Conservation (phyloP, 495 filamentous ascomycete species). For the Copromyces sp. region DNA sequence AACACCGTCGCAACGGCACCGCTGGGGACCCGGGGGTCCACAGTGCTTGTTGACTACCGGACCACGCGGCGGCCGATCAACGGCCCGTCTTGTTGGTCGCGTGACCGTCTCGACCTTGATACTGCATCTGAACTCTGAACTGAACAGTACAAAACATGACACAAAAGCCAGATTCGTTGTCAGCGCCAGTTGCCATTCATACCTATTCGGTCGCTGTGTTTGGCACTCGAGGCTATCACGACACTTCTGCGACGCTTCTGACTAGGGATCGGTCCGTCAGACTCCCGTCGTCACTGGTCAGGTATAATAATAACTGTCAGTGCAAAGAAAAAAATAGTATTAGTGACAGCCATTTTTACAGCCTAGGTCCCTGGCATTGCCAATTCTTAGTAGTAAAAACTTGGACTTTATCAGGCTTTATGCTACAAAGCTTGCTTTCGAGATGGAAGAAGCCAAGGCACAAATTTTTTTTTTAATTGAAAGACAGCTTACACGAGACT, state of each 20-base stretch:
- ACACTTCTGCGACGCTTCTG: background rate
- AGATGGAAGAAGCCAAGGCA: too few relatives aligned
- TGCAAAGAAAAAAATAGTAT: too few relatives aligned
- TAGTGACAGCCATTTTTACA: too few relatives aligned
- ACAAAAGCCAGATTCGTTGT: background rate
- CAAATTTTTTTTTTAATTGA: too few relatives aligned
- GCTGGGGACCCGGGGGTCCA: background rate
- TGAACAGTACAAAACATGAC: background rate
- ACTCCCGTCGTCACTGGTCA: too few relatives aligned
- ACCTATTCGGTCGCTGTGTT: background rate
- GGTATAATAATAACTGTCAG: too few relatives aligned
- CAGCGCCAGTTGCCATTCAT: background rate
- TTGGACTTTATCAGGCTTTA: too few relatives aligned
- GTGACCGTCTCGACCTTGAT: background rate
- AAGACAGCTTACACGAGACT: too few relatives aligned
- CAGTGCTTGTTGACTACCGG: background rate
- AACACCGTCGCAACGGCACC: background rate
- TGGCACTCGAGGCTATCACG: background rate
- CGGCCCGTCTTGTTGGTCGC: background rate
- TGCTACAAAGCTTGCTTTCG: too few relatives aligned
- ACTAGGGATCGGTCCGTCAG: too few relatives aligned
- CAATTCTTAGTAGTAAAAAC: too few relatives aligned
- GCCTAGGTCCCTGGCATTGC: too few relatives aligned
- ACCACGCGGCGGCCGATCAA: background rate
- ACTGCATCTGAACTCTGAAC: background rate